Conservation (phyloP, 108 stramenopile genomes). For the Discostella pseudostelligera region DNA sequence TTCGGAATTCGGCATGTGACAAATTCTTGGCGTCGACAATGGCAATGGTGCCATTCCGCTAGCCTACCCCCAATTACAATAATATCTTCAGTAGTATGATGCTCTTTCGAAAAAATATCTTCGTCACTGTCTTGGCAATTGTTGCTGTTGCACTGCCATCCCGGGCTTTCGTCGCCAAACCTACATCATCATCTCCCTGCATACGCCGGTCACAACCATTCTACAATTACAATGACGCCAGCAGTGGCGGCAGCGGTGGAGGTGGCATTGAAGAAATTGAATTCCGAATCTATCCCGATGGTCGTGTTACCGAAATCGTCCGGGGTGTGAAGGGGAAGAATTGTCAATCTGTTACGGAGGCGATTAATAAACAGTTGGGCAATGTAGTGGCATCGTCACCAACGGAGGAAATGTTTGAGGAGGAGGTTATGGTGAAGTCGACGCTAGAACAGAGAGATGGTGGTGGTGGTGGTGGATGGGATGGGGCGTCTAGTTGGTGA, state of each 20-base stretch:
- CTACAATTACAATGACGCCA: no score
- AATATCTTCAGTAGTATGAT: neutral
- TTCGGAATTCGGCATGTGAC: no score
- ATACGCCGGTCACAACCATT: no score
- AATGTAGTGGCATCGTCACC: conserved; percentile 59
- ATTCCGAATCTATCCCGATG: conserved; percentile 82
- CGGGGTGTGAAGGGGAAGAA: conserved; percentile 74
- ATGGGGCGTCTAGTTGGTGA: conserved; percentile 47
- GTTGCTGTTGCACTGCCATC: neutral
- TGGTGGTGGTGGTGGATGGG: conserved; percentile 47
- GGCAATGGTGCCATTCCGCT: neutral
- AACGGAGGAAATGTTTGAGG: conserved; percentile 86
- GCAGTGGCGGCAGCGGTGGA: conserved; percentile 4
- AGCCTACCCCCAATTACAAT: neutral
- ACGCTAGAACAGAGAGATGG: conserved; percentile 49
- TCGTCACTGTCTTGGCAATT: conserved; percentile 5
- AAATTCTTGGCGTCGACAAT: no score
- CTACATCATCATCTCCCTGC: no score
- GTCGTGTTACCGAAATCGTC: conserved; percentile 84
- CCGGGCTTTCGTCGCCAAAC: neutral
- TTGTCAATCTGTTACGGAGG: conserved; percentile 72
- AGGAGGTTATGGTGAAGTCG: conserved; percentile 60
- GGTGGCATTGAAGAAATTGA: conserved; percentile 72
- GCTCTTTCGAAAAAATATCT: neutral
- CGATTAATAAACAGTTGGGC: conserved; percentile 72